Conservation (phyloP, 2,329 filamentous ascomycete genomes). For the Hyphodiscus sp. region DNA sequence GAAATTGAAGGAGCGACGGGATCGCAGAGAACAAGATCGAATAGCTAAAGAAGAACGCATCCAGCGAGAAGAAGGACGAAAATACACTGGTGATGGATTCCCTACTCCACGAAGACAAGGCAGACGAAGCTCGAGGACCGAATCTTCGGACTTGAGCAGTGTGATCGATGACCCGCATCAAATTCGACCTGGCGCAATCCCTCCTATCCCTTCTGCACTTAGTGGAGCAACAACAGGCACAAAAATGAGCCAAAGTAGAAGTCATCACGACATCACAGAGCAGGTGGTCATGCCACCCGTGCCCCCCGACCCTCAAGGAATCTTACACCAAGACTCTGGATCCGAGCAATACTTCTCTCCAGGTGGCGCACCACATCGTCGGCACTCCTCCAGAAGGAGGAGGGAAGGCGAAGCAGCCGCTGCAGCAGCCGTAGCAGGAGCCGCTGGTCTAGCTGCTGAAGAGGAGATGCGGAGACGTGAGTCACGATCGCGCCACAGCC, state of each 20-base stretch:
- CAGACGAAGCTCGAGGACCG: constrained; percentile 10
- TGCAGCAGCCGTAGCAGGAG: constrained; percentile 39
- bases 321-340: constrained; percentile 36
- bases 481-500: constrained; percentile 15
- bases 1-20: constrained; percentile 53
- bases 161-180: constrained; percentile 27
- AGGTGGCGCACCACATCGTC: constrained; percentile 35
- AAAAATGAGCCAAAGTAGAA: constrained; percentile 29
- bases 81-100: constrained; percentile 64
- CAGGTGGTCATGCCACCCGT: constrained; percentile 47
- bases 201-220: constrained; percentile 28
- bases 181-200: constrained; percentile 36
- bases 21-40: constrained; percentile 34
- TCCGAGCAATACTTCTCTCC: constrained; percentile 39
- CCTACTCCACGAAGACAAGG: constrained; percentile 39
- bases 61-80: constrained; percentile 45
- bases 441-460: constrained; percentile 41
- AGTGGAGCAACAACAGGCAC: constrained; percentile 21
- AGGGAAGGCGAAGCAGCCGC: constrained; percentile 38
- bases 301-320: constrained; percentile 46
- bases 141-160: constrained; percentile 28
- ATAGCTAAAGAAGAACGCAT: constrained; percentile 34
- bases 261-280: constrained; percentile 33
- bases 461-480: constrained; percentile 34
- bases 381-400: constrained; percentile 41